phyloP scores from a whole-genome alignment of 1,139 yeast species.

The Kluyveromyces sp. region DNA sequence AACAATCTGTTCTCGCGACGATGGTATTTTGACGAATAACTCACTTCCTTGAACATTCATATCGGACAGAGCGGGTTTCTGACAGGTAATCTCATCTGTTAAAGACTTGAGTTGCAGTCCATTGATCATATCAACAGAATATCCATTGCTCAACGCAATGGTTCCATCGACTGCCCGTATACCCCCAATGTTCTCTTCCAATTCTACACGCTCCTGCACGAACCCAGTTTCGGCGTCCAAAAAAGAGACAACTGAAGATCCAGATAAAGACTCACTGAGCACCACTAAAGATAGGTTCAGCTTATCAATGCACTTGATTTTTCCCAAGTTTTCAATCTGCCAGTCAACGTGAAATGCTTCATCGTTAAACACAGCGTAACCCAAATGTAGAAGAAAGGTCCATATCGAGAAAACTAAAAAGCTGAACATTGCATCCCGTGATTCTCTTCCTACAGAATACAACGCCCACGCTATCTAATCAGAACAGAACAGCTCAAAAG shows the following conservation, averaged over 20 bases:
- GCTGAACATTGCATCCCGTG: not conserved
- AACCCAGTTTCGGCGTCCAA: conserved; percentile 22
- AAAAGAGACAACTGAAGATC: conserved; percentile 20
- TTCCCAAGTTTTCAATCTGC: conserved; percentile 29
- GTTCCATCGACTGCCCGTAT: not conserved
- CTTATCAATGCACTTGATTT: conserved; percentile 20
- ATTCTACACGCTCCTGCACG: conserved; percentile 19
- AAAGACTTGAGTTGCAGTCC: not conserved
- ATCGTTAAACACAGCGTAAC: conserved; percentile 29
- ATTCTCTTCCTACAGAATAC: no score
- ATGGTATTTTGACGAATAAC: not conserved
- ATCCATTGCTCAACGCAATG: not conserved
- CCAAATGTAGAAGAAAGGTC: conserved; percentile 5
- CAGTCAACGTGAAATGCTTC: conserved; percentile 32
- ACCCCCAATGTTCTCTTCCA: conserved; percentile 8
- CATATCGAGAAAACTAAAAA: not conserved
- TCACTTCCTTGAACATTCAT: not conserved
- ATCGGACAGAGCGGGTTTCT: not conserved
- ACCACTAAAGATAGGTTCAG: conserved; percentile 16
- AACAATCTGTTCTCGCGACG: conserved; percentile 8
- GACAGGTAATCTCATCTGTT: not conserved
- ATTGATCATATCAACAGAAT: not conserved
- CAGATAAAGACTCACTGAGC: conserved; percentile 18
- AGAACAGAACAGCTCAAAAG: not conserved
- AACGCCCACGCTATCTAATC: no score